Evolutionary conservation across 2,329 filamentous ascomycete species (phyloP).

Genomic region (Talaromyces amestolkiae): DNA sequence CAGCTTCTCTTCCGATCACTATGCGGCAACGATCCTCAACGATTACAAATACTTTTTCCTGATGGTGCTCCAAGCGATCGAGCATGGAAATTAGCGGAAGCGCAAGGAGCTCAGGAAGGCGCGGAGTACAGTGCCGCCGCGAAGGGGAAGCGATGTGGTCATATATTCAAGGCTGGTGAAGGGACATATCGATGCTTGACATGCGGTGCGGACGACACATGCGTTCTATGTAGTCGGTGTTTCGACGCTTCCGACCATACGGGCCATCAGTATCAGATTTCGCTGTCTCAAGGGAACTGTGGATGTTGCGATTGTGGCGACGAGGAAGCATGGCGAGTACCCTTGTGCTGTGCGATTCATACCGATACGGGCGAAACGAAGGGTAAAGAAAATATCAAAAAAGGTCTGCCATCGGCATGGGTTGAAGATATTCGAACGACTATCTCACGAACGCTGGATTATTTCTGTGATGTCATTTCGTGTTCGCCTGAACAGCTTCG

Average conservation of each 20-base stretch:
- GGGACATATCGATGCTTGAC: constrained; percentile 93
- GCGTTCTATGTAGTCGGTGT: constrained; percentile 88
- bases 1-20: constrained; percentile 83
- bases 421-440: constrained; percentile 78
- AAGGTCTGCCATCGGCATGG: constrained; percentile 71
- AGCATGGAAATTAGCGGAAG: constrained; percentile 74
- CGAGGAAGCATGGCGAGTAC: constrained; percentile 85
- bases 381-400: constrained; percentile 56
- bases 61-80: constrained; percentile 60
- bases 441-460: constrained; percentile 81
- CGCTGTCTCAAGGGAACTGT: constrained; percentile 82
- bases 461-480: constrained; percentile 95
- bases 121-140: constrained; percentile 93
- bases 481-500: constrained; percentile 95
- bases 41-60: constrained; percentile 79
- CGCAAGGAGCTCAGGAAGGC: constrained; percentile 88
- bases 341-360: constrained; percentile 86
- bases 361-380: constrained; percentile 59
- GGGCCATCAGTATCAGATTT: constrained; percentile 86
- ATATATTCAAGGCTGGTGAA: constrained; percentile 94
- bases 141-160: constrained; percentile 88
- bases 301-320: constrained; percentile 98
- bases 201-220: constrained; percentile 91
- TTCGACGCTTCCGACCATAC: constrained; percentile 95
- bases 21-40: constrained; percentile 69